Conservation (phyloP, 139 green algal genomes). For the Chara braunii region DNA sequence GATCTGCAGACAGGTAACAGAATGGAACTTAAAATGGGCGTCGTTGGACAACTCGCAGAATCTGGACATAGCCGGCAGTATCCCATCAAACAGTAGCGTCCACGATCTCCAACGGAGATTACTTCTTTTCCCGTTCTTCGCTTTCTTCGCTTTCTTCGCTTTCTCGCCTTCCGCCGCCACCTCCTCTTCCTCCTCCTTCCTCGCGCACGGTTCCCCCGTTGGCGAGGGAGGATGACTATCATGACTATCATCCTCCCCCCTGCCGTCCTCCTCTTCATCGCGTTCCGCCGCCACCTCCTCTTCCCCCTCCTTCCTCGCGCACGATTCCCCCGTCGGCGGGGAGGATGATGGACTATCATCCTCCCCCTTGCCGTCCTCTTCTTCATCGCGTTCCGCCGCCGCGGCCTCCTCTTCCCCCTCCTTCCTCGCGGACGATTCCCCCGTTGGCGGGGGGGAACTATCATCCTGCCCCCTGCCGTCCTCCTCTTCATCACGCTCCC, state of each 20-base stretch:
- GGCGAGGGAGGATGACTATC: too few relatives aligned
- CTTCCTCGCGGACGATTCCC: too few relatives aligned
- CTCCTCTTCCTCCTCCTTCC: neutral
- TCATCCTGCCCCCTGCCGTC: too few relatives aligned
- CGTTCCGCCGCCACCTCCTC: neutral
- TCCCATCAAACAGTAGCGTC: constrained; percentile 35
- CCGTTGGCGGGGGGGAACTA: neutral
- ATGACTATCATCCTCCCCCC: too few relatives aligned
- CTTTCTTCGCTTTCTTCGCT: neutral
- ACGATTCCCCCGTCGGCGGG: constrained; percentile 2
- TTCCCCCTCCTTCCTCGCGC: neutral
- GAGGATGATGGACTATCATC: too few relatives aligned
- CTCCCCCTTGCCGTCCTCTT: too few relatives aligned
- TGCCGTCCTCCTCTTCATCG: neutral
- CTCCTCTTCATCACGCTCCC: neutral
- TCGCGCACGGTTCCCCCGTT: too few relatives aligned
- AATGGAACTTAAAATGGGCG: constrained; percentile 38
- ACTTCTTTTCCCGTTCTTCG: neutral
- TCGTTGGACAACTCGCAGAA: constrained; percentile 24
- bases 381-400: neutral
- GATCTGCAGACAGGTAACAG: constrained; percentile 33
- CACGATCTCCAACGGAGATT: neutral
- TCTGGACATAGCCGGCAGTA: constrained; percentile 23
- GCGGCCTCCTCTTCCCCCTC: neutral
- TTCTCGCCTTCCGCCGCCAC: neutral